phyloP scores from a whole-genome alignment of 768 basidiomycete species.

The Neoboletus brunneissimus region DNA sequence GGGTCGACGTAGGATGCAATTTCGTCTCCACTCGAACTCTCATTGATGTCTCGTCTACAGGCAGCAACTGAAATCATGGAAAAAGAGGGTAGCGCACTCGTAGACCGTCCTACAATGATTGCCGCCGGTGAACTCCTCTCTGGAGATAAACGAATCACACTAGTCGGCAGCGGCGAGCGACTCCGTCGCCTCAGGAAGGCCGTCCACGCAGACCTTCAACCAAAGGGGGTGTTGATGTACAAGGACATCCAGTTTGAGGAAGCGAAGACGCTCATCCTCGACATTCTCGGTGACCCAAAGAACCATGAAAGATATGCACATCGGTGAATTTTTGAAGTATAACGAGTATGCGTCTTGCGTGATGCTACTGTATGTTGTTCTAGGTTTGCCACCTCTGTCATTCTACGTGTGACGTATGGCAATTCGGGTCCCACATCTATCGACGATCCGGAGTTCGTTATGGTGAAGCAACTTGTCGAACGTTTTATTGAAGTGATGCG shows the following conservation, averaged over 20 bases:
- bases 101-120: conserved; percentile 50
- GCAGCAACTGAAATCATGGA: conserved; percentile 63
- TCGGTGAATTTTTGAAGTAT: conserved; percentile 43
- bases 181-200: conserved; percentile 57
- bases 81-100: conserved; percentile 50
- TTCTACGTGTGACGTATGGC: conserved; percentile 29
- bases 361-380: neutral
- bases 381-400: conserved; percentile 29
- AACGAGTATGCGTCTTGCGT: neutral
- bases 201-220: conserved; percentile 51
- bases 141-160: conserved; percentile 50
- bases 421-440: conserved; percentile 14
- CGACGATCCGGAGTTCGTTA: conserved; percentile 25
- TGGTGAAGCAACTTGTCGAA: conserved; percentile 13
- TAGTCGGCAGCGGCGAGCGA: conserved; percentile 48
- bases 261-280: conserved; percentile 18
- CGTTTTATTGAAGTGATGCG: conserved; percentile 31
- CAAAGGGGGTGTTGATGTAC: conserved; percentile 45
- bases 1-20: conserved; percentile 15
- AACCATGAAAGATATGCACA: conserved; percentile 41
- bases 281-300: conserved; percentile 33
- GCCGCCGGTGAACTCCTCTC: conserved; percentile 54
- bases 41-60: conserved; percentile 19
- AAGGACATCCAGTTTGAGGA: conserved; percentile 42
- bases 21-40: neutral